These are phyloP conservation scores for Cucurbitaria berberidis DNA, from an alignment of 2,329 filamentous ascomycete species.

Conservation along the genomic window DNA sequence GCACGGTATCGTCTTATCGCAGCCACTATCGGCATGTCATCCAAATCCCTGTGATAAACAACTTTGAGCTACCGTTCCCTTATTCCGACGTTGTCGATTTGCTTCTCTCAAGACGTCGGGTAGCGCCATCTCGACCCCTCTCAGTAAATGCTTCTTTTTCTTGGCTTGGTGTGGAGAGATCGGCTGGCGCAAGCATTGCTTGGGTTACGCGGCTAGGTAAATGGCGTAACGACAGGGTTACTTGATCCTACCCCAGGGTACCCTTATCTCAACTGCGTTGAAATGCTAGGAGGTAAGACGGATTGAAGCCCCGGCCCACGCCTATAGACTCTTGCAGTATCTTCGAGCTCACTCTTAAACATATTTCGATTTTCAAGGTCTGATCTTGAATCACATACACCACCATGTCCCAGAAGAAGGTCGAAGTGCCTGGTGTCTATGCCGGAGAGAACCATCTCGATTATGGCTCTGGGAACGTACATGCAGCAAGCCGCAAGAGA, in stretches of 20 bases:
- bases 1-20: conserved; percentile 10
- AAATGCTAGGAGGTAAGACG: background rate
- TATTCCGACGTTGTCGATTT: conserved; percentile 1
- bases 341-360: background rate
- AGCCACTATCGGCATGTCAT: conserved; percentile 9
- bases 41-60: conserved; percentile 1
- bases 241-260: conserved; percentile 8
- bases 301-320: background rate
- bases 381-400: background rate
- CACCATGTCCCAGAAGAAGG: conserved; percentile 27
- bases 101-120: background rate
- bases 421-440: conserved; percentile 5
- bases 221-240: conserved; percentile 7
- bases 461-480: conserved; percentile 18
- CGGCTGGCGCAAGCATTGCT: conserved; percentile 8
- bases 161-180: background rate
- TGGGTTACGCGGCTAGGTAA: conserved; percentile 3
- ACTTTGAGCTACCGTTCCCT: background rate
- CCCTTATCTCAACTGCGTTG: conserved; percentile 6
- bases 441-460: conserved; percentile 7
- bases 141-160: background rate
- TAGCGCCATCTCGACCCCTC: conserved; percentile 1
- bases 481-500: conserved; percentile 19
- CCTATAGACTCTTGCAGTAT: background rate
- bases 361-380: too few relatives aligned